Conservation (phyloP, 495 filamentous ascomycete genomes). For the Neurospora tetraspora region DNA sequence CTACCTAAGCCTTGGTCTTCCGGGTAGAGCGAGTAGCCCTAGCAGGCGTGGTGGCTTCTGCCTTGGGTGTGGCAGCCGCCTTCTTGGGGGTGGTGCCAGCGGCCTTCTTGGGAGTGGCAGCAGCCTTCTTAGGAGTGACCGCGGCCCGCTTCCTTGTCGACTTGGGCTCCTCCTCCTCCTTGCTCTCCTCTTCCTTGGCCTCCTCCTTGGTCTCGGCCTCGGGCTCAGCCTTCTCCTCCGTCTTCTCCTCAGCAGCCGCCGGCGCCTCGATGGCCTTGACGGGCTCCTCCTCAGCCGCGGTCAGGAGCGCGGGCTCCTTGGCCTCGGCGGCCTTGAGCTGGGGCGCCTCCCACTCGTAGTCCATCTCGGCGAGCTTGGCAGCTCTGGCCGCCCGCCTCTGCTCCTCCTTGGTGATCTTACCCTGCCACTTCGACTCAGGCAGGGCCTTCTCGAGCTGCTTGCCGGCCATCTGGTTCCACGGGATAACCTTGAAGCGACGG, state of each 20-base stretch:
- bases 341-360: conserved; percentile 75
- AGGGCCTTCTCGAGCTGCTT: conserved; percentile 56
- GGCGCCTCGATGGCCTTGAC: conserved; percentile 21
- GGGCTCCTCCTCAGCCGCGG: conserved; percentile 25
- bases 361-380: conserved; percentile 66
- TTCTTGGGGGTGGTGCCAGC: not conserved
- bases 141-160: conserved; percentile 3
- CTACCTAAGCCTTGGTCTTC: not conserved
- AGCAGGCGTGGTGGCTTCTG: not conserved
- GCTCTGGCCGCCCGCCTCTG: conserved; percentile 53
- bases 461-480: conserved; percentile 75
- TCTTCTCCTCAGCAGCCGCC: conserved; percentile 6
- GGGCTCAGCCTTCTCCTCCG: conserved; percentile 1
- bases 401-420: conserved; percentile 60
- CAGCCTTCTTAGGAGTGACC: not conserved
- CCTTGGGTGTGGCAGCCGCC: not conserved
- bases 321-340: conserved; percentile 52
- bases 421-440: conserved; percentile 65
- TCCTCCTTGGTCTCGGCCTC: conserved; percentile 4
- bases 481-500: conserved; percentile 75
- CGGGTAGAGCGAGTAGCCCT: not conserved
- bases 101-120: not conserved
- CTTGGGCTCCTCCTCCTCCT: conserved; percentile 11
- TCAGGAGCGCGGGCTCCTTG: conserved; percentile 25
- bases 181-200: conserved; percentile 1